These are phyloP conservation scores for Styphnolobium japonicum DNA, from an alignment of 306 rosid genomes.

Conservation along the genomic window DNA sequence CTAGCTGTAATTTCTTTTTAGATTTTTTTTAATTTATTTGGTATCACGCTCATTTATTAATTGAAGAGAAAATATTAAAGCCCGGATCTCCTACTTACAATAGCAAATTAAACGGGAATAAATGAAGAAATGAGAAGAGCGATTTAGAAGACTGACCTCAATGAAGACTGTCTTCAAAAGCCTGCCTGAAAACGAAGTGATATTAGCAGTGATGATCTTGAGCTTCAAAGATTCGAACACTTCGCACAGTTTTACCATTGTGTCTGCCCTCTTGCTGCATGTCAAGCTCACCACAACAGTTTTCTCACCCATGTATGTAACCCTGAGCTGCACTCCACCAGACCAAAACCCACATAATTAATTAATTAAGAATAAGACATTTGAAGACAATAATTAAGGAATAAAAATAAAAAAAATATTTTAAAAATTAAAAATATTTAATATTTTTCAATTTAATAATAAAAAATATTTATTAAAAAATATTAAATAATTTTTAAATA, in stretches of 20 bases:
- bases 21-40: not conserved
- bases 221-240: conserved; percentile 92
- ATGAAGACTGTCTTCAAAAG: conserved; percentile 84
- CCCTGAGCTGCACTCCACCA: conserved; percentile 59
- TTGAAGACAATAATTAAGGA: too few relatives aligned
- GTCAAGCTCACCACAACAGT: conserved; percentile 78
- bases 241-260: conserved; percentile 88
- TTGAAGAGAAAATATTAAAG: not conserved
- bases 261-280: conserved; percentile 75
- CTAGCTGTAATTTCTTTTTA: not conserved
- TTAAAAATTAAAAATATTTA: not conserved
- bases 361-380: not conserved
- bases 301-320: conserved; percentile 71
- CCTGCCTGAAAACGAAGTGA: conserved; percentile 69
- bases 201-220: conserved; percentile 70
- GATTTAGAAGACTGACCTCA: conserved; percentile 50
- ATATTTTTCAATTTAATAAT: too few relatives aligned
- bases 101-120: not conserved
- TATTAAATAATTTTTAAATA: too few relatives aligned
- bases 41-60: not conserved
- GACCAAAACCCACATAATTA: not conserved
- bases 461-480: too few relatives aligned
- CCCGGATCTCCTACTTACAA: not conserved
- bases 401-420: not conserved
- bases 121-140: not conserved